A percentile compares a stretch with the other conserved stretches of the same genome.
Conservation (phyloP, 2,329 filamentous ascomycete genomes). For the Talaromyces sp. region DNA sequence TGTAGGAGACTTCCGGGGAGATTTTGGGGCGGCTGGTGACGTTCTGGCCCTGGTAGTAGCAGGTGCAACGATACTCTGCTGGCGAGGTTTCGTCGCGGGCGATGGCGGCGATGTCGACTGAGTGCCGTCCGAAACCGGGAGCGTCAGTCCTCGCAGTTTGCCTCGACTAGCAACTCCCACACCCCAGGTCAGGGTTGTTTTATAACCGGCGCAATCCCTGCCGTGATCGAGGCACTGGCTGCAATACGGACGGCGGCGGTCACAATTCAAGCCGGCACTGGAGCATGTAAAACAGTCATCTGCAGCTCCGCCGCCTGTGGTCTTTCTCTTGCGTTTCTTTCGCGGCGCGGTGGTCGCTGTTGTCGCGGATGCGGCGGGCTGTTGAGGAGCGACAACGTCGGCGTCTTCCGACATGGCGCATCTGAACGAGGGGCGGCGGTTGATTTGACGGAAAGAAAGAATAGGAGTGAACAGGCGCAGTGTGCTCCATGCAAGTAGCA, state of each 20-base stretch:
- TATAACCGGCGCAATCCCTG: conserved; percentile 92
- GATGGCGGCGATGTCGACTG: conserved; percentile 6
- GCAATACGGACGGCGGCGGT: conserved; percentile 89
- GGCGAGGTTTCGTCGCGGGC: conserved; percentile 10
- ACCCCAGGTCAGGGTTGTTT: conserved; percentile 94
- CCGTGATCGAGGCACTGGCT: conserved; percentile 88
- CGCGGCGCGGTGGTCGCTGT: conserved; percentile 34
- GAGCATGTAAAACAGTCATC: conserved; percentile 95
- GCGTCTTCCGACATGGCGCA: conserved; percentile 17
- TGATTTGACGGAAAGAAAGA: neutral
- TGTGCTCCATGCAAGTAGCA: neutral
- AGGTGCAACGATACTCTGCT: conserved; percentile 4
- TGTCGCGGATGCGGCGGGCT: conserved; percentile 24
- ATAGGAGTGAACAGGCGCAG: neutral
- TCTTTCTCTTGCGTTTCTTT: conserved; percentile 77
- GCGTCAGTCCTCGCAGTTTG: conserved; percentile 83
- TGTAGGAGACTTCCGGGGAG: neutral
- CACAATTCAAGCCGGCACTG: conserved; percentile 79
- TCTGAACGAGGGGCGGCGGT: neutral
- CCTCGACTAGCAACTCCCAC: conserved; percentile 93
- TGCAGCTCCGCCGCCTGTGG: conserved; percentile 77
- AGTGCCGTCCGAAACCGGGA: conserved; percentile 56
- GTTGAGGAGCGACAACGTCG: conserved; percentile 19
- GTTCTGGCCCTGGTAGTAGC: neutral
- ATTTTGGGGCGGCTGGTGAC: neutral